phyloP scores from a whole-genome alignment of 805 yeast genomes.

The Pichia nanzhaoensis region DNA sequence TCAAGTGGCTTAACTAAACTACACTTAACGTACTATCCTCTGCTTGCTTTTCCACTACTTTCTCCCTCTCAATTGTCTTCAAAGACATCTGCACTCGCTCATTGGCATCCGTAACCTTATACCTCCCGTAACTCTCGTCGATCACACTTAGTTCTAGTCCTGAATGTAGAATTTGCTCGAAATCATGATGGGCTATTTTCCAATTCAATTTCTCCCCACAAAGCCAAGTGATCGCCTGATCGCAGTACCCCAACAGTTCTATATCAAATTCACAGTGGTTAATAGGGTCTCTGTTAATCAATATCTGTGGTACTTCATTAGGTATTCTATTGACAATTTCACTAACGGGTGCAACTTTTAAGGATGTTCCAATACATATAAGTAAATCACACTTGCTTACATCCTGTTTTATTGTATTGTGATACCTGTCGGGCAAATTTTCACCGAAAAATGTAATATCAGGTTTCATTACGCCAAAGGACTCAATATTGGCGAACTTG shows the following conservation, averaged over 20 bases:
- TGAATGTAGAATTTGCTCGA: constrained; percentile 30
- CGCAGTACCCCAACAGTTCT: constrained; percentile 72
- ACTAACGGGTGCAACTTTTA: constrained; percentile 88
- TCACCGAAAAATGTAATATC: constrained; percentile 92
- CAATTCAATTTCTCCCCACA: constrained; percentile 47
- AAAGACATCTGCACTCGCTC: constrained; percentile 17
- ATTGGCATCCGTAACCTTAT: constrained; percentile 27
- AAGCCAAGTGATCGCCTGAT: constrained; percentile 67
- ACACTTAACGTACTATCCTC: background rate
- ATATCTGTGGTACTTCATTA: constrained; percentile 71
- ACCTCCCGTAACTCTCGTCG: constrained; percentile 31
- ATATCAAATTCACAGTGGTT: constrained; percentile 75
- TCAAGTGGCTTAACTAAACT: too few relatives aligned
- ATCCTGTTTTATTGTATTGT: constrained; percentile 53
- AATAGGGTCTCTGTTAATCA: constrained; percentile 72
- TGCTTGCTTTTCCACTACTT: constrained; percentile 2
- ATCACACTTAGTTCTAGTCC: constrained; percentile 26
- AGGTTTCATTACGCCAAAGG: constrained; percentile 82
- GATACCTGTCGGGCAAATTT: constrained; percentile 64
- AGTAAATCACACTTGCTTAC: constrained; percentile 65
- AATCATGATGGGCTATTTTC: constrained; percentile 53
- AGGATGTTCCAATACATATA: constrained; percentile 82
- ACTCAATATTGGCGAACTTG: constrained; percentile 32
- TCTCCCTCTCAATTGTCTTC: constrained; percentile 5
- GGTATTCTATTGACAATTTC: constrained; percentile 75